Evolutionary conservation across 2,329 filamentous ascomycete species (phyloP).

Genomic region (Verticillium nonalfalfae): DNA sequence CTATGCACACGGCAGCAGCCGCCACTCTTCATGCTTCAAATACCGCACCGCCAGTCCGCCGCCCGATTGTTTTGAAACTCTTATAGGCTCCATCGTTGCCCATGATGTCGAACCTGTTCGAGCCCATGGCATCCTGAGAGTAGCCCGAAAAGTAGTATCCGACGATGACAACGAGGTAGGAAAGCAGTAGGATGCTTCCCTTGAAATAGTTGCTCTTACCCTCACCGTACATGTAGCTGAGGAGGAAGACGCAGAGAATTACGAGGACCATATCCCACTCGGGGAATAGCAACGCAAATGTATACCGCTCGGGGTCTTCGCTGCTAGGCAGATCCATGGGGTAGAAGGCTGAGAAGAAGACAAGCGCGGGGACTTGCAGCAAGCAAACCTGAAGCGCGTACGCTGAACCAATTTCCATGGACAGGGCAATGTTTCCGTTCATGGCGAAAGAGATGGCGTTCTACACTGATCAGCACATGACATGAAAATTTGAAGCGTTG

Average conservation of each 20-base stretch:
- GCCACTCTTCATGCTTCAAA: constrained; percentile 11
- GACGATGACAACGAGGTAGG: constrained; percentile 84
- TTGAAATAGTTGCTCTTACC: constrained; percentile 99
- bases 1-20: background rate
- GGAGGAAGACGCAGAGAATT: constrained; percentile 89
- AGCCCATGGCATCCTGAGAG: constrained; percentile 33
- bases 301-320: constrained; percentile 47
- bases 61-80: constrained; percentile 48
- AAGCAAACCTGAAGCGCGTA: constrained; percentile 96
- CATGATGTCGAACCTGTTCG: constrained; percentile 48
- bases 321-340: constrained; percentile 32
- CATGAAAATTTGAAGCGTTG: background rate
- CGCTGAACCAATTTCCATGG: constrained; percentile 97
- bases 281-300: constrained; percentile 86
- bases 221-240: constrained; percentile 97
- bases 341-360: constrained; percentile 81
- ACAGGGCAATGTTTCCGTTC: constrained; percentile 98
- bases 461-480: constrained; percentile 28
- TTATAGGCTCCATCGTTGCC: constrained; percentile 41
- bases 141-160: constrained; percentile 82
- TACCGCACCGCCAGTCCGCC: constrained; percentile 30
- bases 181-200: constrained; percentile 87
- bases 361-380: constrained; percentile 86
- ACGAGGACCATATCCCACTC: constrained; percentile 99
- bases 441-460: constrained; percentile 99